Evolutionary conservation across 1,284 basidiomycete genomes (phyloP).

Genomic region (Boletus smithii): DNA sequence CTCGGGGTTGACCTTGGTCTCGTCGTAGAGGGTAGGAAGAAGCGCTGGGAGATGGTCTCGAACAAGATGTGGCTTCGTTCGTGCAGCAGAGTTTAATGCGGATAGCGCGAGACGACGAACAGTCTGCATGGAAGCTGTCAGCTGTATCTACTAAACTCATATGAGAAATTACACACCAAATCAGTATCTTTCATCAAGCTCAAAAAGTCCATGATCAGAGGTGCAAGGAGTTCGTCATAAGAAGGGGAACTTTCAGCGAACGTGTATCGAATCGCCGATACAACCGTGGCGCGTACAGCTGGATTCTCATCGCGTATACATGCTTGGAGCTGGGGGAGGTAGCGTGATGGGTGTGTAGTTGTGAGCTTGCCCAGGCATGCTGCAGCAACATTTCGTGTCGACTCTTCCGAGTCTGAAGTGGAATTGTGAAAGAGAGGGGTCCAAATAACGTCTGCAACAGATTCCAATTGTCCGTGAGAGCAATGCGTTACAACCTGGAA

Average conservation of each 20-base stretch:
- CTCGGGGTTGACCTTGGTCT: constrained; percentile 77
- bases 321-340: constrained; percentile 89
- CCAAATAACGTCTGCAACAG: constrained; percentile 88
- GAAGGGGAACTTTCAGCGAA: constrained; percentile 83
- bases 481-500: constrained; percentile 86
- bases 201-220: constrained; percentile 87
- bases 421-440: constrained; percentile 85
- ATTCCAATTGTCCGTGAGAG: constrained; percentile 76
- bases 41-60: constrained; percentile 77
- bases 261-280: constrained; percentile 93
- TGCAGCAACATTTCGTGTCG: constrained; percentile 89
- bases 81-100: constrained; percentile 89
- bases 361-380: constrained; percentile 96
- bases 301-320: constrained; percentile 68
- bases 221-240: constrained; percentile 86
- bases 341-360: constrained; percentile 83
- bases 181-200: constrained; percentile 83
- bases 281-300: constrained; percentile 82
- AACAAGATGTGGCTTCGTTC: constrained; percentile 91
- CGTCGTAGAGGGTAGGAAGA: constrained; percentile 82
- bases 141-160: neutral
- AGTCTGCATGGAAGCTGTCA: constrained; percentile 46
- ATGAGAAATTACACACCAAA: constrained; percentile 52
- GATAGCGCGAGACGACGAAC: constrained; percentile 86
- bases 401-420: constrained; percentile 77